Conservation (phyloP, 108 stramenopile genomes). For the Aurantiochytrium sp. region DNA sequence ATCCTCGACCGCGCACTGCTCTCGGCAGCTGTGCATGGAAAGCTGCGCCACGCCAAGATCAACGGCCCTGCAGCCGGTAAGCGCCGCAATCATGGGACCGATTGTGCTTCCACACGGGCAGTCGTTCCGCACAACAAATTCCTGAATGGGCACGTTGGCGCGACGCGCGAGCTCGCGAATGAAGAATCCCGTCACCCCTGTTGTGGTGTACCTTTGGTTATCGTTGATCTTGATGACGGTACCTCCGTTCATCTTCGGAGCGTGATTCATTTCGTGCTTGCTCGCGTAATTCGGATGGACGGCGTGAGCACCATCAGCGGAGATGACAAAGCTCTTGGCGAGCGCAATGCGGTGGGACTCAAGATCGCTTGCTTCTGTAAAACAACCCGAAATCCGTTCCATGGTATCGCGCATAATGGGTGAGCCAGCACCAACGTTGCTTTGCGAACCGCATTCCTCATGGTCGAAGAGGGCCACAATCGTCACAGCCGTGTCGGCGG, state of each 20-base stretch:
- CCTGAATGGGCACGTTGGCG: constrained; percentile 66
- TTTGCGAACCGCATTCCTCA: constrained; percentile 79
- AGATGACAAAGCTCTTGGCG: constrained; percentile 33
- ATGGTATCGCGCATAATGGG: constrained; percentile 72
- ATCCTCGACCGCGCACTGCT: constrained; percentile 61
- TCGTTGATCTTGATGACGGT: constrained; percentile 94
- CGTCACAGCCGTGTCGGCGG: constrained; percentile 34
- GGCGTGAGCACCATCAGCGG: constrained; percentile 90
- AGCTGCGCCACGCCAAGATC: constrained; percentile 92
- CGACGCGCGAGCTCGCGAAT: constrained; percentile 70
- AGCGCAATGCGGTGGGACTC: constrained; percentile 46
- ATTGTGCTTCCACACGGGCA: constrained; percentile 92
- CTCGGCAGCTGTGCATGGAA: constrained; percentile 87
- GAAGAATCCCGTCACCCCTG: constrained; percentile 69
- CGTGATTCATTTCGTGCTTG: constrained; percentile 85
- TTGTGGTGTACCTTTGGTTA: constrained; percentile 94
- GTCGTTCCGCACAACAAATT: constrained; percentile 85
- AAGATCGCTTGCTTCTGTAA: constrained; percentile 43
- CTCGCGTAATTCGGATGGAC: constrained; percentile 89
- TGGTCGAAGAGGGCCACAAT: constrained; percentile 91
- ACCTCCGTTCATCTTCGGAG: constrained; percentile 82
- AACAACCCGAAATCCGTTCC: constrained; percentile 62
- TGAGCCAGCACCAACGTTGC: constrained; percentile 67
- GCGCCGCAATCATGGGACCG: constrained; percentile 78
- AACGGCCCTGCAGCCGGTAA: constrained; percentile 82